Evolutionary conservation across 176 grass and related monocot genomes (phyloP).

Genomic region (Alopecurus myosuroides): DNA sequence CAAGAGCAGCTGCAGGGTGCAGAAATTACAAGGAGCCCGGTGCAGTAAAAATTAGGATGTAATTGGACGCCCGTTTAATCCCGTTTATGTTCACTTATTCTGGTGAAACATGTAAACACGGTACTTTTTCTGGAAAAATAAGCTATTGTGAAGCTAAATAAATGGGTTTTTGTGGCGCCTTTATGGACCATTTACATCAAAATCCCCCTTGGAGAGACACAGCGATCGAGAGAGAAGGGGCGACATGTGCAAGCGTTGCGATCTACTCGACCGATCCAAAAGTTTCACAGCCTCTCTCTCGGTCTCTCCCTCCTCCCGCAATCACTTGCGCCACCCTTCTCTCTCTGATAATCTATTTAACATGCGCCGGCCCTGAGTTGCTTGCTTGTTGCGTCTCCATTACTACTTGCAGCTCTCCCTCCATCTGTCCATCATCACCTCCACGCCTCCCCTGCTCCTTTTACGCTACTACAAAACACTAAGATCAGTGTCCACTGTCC

Average conservation of each 20-base stretch:
- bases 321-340: too few species aligned
- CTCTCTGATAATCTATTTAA: slow-evolving; percentile 49
- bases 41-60: slow-evolving; percentile 30
- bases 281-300: slow-evolving; percentile 28
- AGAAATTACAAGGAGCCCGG: neutral
- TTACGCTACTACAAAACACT: slow-evolving; percentile 19
- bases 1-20: neutral
- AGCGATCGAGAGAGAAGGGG: neutral
- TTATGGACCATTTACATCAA: too few species aligned
- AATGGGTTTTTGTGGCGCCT: too few species aligned
- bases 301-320: neutral
- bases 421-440: slow-evolving; percentile 46
- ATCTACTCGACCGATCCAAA: too few species aligned
- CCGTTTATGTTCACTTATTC: too few species aligned
- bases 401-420: neutral
- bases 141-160: too few species aligned
- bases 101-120: too few species aligned
- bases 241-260: neutral
- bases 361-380: slow-evolving; percentile 25
- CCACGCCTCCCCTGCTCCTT: slow-evolving; percentile 19
- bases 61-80: too few species aligned
- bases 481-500: neutral
- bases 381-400: slow-evolving; percentile 10
- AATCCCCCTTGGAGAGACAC: neutral
- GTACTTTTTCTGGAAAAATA: too few species aligned